These are phyloP conservation scores for Diaporthe eres DNA, from an alignment of 2,329 filamentous ascomycete species.

Conservation along the genomic window DNA sequence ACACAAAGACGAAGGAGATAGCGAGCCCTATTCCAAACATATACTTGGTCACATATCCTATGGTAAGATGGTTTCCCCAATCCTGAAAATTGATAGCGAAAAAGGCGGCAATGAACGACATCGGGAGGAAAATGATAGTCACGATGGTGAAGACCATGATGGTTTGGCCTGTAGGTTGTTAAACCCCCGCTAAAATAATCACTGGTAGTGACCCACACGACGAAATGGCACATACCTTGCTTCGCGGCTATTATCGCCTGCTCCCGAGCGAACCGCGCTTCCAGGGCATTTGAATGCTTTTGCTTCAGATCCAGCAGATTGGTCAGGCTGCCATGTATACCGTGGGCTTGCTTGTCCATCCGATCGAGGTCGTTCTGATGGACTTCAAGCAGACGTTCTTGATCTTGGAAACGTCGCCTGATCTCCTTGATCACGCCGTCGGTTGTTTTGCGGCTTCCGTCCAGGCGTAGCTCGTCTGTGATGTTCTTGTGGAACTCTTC, in stretches of 20 bases:
- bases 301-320: conserved; percentile 78
- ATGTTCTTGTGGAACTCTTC: conserved; percentile 62
- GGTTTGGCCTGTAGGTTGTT: conserved; percentile 50
- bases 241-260: conserved; percentile 73
- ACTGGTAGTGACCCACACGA: neutral
- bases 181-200: neutral
- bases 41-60: conserved; percentile 49
- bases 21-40: conserved; percentile 56
- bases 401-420: conserved; percentile 68
- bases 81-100: conserved; percentile 60
- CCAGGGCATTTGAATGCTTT: conserved; percentile 77
- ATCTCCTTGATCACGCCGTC: conserved; percentile 49
- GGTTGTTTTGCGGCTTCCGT: conserved; percentile 42
- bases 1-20: conserved; percentile 55
- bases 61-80: conserved; percentile 56
- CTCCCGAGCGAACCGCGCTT: conserved; percentile 73
- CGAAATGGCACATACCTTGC: conserved; percentile 46
- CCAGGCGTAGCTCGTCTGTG: conserved; percentile 49
- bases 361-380: conserved; percentile 71
- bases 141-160: conserved; percentile 62
- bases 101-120: conserved; percentile 59
- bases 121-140: conserved; percentile 60
- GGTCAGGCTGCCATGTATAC: conserved; percentile 71
- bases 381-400: conserved; percentile 69
- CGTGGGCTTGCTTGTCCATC: conserved; percentile 73